phyloP scores from a whole-genome alignment of 208 protist species.

The Trypanosoma rangeli region DNA sequence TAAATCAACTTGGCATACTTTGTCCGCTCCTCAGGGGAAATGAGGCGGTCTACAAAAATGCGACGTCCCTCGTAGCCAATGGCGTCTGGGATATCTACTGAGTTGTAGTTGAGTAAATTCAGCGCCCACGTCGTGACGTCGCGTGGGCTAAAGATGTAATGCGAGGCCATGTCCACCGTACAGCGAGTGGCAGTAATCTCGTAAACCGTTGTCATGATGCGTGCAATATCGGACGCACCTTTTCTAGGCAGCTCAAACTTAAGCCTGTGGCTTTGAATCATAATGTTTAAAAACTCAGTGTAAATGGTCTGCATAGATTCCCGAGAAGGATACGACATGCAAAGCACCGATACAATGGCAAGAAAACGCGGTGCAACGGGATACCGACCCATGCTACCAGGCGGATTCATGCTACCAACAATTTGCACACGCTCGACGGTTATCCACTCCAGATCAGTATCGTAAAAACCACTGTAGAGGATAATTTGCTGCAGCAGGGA shows the following conservation, averaged over 20 bases:
- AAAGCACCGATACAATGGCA: constrained; percentile 93
- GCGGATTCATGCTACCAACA: constrained; percentile 96
- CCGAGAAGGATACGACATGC: constrained; percentile 93
- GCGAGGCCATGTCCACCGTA: constrained; percentile 93
- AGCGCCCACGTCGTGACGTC: constrained; percentile 95
- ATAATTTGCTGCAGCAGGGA: constrained; percentile 97
- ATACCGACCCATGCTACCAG: constrained; percentile 94
- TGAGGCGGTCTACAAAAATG: constrained; percentile 95
- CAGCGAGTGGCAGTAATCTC: constrained; percentile 86
- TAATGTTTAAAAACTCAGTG: constrained; percentile 91
- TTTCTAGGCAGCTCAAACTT: constrained; percentile 69
- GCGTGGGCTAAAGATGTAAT: constrained; percentile 98
- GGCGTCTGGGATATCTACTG: constrained; percentile 81
- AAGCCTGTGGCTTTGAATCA: constrained; percentile 78
- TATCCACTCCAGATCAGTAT: constrained; percentile 96
- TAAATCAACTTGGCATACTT: constrained; percentile 67
- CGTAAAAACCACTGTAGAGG: constrained; percentile 96
- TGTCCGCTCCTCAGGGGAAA: constrained; percentile 80
- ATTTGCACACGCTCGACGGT: constrained; percentile 95
- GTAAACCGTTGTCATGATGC: constrained; percentile 95
- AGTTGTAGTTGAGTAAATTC: constrained; percentile 92
- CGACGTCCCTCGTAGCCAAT: constrained; percentile 93
- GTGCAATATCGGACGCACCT: constrained; percentile 87
- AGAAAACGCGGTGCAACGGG: constrained; percentile 95
- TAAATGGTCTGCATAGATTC: constrained; percentile 94